Base-by-base conservation (phyloP, 345 rosid genomes). In the Rhodamnia argentea region DNA sequence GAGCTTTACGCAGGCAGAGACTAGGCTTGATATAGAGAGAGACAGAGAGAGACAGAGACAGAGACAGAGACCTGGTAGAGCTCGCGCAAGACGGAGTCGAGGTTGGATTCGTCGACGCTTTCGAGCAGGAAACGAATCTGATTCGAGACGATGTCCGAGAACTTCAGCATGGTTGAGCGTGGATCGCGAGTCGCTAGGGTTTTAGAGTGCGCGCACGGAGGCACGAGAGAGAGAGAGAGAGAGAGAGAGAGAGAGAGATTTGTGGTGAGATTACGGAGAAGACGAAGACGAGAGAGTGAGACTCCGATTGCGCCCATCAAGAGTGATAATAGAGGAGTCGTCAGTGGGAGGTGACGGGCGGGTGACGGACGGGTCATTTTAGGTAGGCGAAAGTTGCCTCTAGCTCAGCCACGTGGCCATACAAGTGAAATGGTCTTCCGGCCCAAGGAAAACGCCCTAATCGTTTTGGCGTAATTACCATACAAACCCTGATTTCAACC, bases 111-210 rank as follows among this genome's bases (percentile, higher is more conserved):
- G 89, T 84, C 89, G 90, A 92, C 86, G 88, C 90, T 88, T 78
- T 88, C 91, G 59, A 97, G 92, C 89, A 94, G 81, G 94, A 93
- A 95, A 86, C 96, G 96, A 90, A 94, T 90, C 90, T 95, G 95
- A 40, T 88, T 86, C 51, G 94, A 86, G 86, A 95, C 85, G 62
- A 91, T 87, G 37, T 94, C 90, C 52, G 96, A 90, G 62, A 88
- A 85, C 84, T 88, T 85, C 13, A 90, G 88, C 98, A 97, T 95
- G 91, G 91, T 64, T 10, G 44, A 16, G 23, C 57, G 40, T 16
- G 58, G 26, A 27, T 56, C 47, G 44, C 62, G 47, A 40, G 55
- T 52, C 29, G 85, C 59, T 86, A 60, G 85, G 87, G 85, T 82
- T 86, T 64, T n/a, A 62, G 57, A 42, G 83, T 18, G 15, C 47